phyloP scores from a whole-genome alignment of 2,329 filamentous ascomycete genomes.

The Penicillium sp. region DNA sequence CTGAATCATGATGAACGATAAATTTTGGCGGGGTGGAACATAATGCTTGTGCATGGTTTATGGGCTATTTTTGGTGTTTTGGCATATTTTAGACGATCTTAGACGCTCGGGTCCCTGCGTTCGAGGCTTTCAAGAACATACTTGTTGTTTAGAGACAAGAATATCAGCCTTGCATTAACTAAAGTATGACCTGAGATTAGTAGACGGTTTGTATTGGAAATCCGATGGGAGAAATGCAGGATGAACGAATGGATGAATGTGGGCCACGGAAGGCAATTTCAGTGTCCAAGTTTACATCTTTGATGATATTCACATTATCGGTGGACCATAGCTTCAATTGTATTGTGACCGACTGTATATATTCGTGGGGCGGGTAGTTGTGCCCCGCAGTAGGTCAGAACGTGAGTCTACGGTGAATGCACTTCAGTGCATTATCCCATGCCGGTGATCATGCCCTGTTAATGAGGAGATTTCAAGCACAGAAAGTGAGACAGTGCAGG shows the following conservation, averaged over 20 bases:
- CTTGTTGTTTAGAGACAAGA: not conserved
- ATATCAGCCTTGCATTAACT: no score
- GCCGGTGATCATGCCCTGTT: not conserved
- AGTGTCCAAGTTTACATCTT: no score
- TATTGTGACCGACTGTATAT: no score
- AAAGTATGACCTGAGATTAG: no score
- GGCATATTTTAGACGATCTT: not conserved
- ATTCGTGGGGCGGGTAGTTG: no score
- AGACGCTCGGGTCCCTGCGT: constrained; percentile 6
- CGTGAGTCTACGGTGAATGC: not conserved
- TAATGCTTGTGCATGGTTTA: not conserved
- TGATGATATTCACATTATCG: no score
- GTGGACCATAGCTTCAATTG: no score
- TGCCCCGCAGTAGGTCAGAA: no score
- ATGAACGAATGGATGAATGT: no score
- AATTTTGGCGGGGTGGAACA: not conserved
- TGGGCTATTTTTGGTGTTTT: constrained; percentile 11
- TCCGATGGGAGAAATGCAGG: no score
- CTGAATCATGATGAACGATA: not conserved
- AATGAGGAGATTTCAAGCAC: not conserved
- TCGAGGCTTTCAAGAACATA: constrained; percentile 1
- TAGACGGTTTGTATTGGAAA: no score
- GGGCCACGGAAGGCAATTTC: no score
- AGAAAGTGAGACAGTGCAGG: not conserved
- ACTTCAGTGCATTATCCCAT: not conserved